phyloP scores from a whole-genome alignment of 345 rosid species.

The Diplotaxis tenuifolia region DNA sequence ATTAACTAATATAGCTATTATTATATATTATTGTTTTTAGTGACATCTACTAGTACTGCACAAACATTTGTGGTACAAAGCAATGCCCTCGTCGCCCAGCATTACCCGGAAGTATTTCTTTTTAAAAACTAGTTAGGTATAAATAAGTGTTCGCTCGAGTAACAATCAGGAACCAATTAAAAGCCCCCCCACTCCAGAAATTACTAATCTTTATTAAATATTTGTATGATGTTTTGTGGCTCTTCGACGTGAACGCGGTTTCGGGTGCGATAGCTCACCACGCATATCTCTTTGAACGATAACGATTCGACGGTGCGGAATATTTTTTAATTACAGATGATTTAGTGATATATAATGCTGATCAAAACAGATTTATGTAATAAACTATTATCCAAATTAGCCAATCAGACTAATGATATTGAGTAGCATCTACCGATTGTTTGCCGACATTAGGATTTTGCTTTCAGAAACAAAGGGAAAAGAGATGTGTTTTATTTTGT shows the following conservation, averaged over 20 bases:
- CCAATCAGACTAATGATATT: conserved; percentile 18
- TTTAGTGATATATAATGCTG: conserved; percentile 12
- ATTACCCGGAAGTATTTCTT: conserved; percentile 1
- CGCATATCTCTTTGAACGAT: conserved; percentile 27
- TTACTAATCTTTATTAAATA: neutral
- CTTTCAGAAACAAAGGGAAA: neutral
- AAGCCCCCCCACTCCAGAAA: conserved; percentile 10
- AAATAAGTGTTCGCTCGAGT: conserved; percentile 13
- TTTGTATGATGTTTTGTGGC: conserved; percentile 10
- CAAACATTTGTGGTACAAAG: conserved; percentile 25
- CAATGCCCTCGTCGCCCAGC: conserved; percentile 22
- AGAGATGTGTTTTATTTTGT: neutral
- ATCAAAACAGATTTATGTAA: neutral
- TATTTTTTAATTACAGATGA: neutral
- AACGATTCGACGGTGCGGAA: conserved; percentile 20
- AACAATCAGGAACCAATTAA: conserved; percentile 8
- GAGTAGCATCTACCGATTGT: neutral
- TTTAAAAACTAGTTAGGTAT: conserved; percentile 5
- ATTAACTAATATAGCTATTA: conserved; percentile 4
- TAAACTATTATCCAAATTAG: neutral
- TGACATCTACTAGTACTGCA: conserved; percentile 29
- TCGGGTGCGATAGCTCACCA: conserved; percentile 38
- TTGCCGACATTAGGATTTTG: conserved; percentile 29
- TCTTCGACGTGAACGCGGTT: conserved; percentile 28
- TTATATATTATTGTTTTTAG: conserved; percentile 4